Evolutionary conservation across 345 rosid genomes (phyloP).

Genomic region (Zanthoxylum bungeanum): DNA sequence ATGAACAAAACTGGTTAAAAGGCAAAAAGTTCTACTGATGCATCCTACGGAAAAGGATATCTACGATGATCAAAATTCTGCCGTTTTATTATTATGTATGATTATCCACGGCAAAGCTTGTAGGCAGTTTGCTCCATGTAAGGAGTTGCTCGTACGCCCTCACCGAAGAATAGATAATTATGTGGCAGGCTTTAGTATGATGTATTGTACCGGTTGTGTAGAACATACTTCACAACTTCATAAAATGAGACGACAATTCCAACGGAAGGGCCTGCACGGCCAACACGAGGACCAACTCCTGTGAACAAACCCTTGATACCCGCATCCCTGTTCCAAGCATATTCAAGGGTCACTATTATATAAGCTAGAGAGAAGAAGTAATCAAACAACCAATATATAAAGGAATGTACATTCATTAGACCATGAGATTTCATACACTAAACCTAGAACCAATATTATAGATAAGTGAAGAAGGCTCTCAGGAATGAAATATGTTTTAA

Average conservation of each 20-base stretch:
- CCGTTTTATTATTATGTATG: slow-evolving; percentile 8
- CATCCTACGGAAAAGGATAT: not conserved
- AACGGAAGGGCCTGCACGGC: slow-evolving; percentile 89
- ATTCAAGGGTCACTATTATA: not conserved
- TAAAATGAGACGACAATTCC: slow-evolving; percentile 93
- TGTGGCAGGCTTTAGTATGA: slow-evolving; percentile 20
- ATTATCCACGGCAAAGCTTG: slow-evolving; percentile 8
- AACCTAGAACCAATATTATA: not conserved
- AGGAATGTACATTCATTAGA: not conserved
- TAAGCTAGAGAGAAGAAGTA: not conserved
- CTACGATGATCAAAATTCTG: slow-evolving; percentile 7
- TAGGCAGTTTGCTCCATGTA: not conserved
- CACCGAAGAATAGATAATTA: slow-evolving; percentile 1
- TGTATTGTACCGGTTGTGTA: slow-evolving; percentile 42
- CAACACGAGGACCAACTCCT: slow-evolving; percentile 93
- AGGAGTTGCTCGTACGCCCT: slow-evolving; percentile 20
- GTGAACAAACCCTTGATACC: slow-evolving; percentile 82
- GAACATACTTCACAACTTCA: slow-evolving; percentile 74
- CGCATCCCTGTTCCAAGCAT: slow-evolving; percentile 56
- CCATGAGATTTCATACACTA: not conserved
- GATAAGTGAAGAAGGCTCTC: not conserved
- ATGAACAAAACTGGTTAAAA: slow-evolving; percentile 24
- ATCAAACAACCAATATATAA: not conserved
- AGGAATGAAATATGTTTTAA: not conserved
- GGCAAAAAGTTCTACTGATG: not conserved